phyloP scores from a whole-genome alignment of 169 alveolate genomes.

The Toxoplasma gondii region DNA sequence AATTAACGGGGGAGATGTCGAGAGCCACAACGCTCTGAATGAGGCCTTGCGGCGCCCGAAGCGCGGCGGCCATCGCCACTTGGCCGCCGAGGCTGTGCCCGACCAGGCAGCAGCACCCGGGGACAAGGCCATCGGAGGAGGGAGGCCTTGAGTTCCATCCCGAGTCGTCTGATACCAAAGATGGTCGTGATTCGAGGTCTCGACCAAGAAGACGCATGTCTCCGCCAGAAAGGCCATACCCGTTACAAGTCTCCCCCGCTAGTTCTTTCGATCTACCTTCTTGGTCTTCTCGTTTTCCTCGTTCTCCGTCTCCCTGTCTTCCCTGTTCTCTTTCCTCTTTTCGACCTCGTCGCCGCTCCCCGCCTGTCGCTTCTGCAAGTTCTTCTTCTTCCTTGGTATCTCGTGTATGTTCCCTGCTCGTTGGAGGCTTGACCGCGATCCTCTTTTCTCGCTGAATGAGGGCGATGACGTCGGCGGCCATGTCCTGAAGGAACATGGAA shows the following conservation, averaged over 20 bases:
- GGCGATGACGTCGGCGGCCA: slow-evolving; percentile 25
- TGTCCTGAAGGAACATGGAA: not conserved
- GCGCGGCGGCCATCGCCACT: slow-evolving; percentile 15
- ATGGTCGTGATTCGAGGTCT: too few species aligned
- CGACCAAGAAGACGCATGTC: too few species aligned
- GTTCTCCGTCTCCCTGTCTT: too few species aligned
- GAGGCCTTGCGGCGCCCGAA: not conserved
- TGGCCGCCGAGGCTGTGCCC: slow-evolving; percentile 32
- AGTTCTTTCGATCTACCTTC: too few species aligned
- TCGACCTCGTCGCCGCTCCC: too few species aligned
- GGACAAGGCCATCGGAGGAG: not conserved
- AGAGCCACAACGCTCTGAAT: not conserved
- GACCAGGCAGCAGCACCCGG: not conserved
- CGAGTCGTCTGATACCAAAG: too few species aligned
- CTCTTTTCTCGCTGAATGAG: not conserved
- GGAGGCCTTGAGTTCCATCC: too few species aligned
- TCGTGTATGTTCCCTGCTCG: not conserved
- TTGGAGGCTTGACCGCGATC: not conserved
- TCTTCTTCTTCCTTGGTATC: not conserved
- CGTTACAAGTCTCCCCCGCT: too few species aligned
- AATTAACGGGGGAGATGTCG: slow-evolving; percentile 16
- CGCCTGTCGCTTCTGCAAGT: too few species aligned
- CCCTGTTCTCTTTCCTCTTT: not conserved
- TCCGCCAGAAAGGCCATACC: too few species aligned
- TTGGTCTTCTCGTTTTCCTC: too few species aligned